Conservation (phyloP, 805 yeast species). For the Pichia exigua region DNA sequence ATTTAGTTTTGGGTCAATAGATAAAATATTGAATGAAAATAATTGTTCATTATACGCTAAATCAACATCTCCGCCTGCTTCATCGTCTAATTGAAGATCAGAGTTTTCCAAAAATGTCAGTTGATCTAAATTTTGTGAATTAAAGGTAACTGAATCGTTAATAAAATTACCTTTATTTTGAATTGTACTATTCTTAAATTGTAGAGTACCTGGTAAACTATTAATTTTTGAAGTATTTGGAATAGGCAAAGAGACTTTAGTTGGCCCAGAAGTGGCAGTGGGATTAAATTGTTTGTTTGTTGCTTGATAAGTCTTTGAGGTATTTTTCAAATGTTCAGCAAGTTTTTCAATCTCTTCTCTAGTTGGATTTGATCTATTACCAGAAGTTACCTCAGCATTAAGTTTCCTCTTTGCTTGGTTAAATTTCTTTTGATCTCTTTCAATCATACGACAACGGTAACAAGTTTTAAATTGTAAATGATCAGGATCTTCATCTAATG, state of each 20-base stretch:
- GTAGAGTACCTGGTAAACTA: constrained; percentile 5
- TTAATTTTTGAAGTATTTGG: neutral
- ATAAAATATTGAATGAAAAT: constrained; percentile 15
- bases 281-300: constrained; percentile 10
- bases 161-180: constrained; percentile 2
- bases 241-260: constrained; percentile 3
- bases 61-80: constrained; percentile 9
- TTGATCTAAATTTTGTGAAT: constrained; percentile 9
- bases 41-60: constrained; percentile 15
- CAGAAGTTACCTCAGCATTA: constrained; percentile 14
- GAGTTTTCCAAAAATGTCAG: constrained; percentile 12
- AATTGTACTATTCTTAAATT: constrained; percentile 4
- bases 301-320: constrained; percentile 7
- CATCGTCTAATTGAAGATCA: constrained; percentile 13
- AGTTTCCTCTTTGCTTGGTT: constrained; percentile 20
- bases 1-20: constrained; percentile 19
- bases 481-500: constrained; percentile 48
- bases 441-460: constrained; percentile 50
- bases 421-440: constrained; percentile 33
- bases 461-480: constrained; percentile 51
- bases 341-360: constrained; percentile 14
- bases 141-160: constrained; percentile 2
- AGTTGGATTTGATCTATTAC: constrained; percentile 13
- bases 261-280: constrained; percentile 14
- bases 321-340: constrained; percentile 13